Evolutionary conservation across 2,329 filamentous ascomycete genomes (phyloP).

Genomic region (Ceratocystis cacaofunesta): DNA sequence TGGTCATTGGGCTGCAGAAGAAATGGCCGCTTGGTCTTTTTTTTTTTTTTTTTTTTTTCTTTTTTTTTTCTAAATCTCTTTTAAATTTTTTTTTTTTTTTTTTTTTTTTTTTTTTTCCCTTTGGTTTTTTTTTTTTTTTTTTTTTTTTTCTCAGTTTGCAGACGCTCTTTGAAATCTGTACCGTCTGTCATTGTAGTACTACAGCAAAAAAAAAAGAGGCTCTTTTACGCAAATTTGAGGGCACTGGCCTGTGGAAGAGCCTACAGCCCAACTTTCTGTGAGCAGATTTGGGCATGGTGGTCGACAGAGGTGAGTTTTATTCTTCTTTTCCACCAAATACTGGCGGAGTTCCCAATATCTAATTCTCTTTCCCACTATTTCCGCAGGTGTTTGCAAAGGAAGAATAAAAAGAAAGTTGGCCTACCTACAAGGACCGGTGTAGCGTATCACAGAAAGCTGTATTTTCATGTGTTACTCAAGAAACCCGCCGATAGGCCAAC

Average conservation of each 20-base stretch:
- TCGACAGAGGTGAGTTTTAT: slow-evolving; percentile 29
- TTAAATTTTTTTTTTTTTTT: neutral
- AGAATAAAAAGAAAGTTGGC: too few species aligned
- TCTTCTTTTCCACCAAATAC: neutral
- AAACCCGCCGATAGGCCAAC: slow-evolving; percentile 23
- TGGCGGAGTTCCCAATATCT: too few species aligned
- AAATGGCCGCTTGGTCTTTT: slow-evolving; percentile 36
- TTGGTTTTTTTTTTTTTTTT: slow-evolving; percentile 28
- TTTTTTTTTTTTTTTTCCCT: neutral
- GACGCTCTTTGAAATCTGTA: neutral
- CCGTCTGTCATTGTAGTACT: slow-evolving; percentile 42
- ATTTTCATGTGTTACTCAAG: too few species aligned
- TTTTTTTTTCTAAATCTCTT: too few species aligned
- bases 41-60: slow-evolving; percentile 26
- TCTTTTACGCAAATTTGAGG: too few species aligned
- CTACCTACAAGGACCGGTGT: too few species aligned
- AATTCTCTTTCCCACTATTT: too few species aligned
- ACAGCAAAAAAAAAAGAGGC: slow-evolving; percentile 18
- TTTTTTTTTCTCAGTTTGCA: slow-evolving; percentile 32
- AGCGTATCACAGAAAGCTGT: too few species aligned
- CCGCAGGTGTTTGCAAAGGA: too few species aligned
- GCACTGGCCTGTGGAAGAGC: slow-evolving; percentile 26
- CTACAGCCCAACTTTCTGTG: slow-evolving; percentile 47
- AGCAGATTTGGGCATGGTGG: slow-evolving; percentile 27
- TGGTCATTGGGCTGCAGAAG: slow-evolving; percentile 35